Conservation (phyloP, 106 monocot species). For the Hemerocallis citrina region DNA sequence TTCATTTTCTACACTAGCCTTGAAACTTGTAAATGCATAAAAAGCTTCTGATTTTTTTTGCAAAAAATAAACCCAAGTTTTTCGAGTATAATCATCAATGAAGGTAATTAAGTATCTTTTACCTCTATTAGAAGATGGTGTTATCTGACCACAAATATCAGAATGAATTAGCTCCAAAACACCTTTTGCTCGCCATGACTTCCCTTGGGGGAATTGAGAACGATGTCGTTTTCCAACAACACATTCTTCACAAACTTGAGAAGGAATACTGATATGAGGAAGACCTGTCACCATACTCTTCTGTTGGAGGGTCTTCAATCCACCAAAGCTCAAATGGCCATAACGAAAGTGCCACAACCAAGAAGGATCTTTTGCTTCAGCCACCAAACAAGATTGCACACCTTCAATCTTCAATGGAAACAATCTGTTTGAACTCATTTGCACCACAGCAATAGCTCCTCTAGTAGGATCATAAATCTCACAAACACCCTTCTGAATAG, state of each 20-base stretch:
- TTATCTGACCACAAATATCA: background rate
- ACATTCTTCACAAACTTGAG: background rate
- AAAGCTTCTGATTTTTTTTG: background rate
- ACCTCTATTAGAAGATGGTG: background rate
- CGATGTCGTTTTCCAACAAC: background rate
- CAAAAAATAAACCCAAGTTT: slow-evolving; percentile 8
- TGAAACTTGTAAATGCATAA: background rate
- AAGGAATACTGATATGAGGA: background rate
- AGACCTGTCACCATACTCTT: background rate
- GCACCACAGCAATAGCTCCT: background rate
- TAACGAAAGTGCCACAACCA: background rate
- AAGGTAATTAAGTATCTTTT: slow-evolving; percentile 6
- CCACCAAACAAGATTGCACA: background rate
- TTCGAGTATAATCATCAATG: slow-evolving; percentile 10
- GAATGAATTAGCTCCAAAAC: background rate
- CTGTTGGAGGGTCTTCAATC: background rate
- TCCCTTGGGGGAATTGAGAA: background rate
- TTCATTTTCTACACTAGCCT: background rate
- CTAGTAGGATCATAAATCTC: slow-evolving; percentile 1
- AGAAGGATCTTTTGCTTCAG: background rate
- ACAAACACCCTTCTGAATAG: background rate
- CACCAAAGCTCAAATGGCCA: background rate
- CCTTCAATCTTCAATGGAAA: slow-evolving; percentile 1
- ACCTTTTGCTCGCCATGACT: background rate
- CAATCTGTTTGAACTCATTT: slow-evolving; percentile 9